Evolutionary conservation across 768 basidiomycete species (phyloP).

Genomic region (Trametes punicea): DNA sequence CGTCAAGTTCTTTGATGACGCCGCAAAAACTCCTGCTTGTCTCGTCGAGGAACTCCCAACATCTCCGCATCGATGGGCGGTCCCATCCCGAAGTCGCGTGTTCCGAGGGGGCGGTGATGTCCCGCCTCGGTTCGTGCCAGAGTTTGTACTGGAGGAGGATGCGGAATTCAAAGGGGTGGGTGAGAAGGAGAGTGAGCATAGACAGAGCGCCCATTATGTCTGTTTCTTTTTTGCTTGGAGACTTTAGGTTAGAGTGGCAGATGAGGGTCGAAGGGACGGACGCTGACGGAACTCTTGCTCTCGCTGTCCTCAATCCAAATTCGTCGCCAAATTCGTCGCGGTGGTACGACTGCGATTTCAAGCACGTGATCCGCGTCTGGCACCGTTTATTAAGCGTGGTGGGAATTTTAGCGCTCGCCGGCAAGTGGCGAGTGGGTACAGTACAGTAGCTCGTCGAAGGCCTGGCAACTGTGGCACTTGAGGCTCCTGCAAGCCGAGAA

Average conservation of each 20-base stretch:
- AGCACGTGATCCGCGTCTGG: constrained; percentile 4
- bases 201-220: constrained; percentile 50
- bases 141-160: constrained; percentile 80
- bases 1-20: constrained; percentile 95
- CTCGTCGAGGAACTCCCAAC: constrained; percentile 86
- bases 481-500: too few species aligned
- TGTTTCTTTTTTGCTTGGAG: not conserved
- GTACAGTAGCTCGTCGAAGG: too few species aligned
- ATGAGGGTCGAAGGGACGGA: not conserved
- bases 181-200: constrained; percentile 66
- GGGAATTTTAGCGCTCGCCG: too few species aligned
- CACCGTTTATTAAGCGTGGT: too few species aligned
- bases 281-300: not conserved
- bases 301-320: too few species aligned
- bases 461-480: too few species aligned
- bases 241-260: not conserved
- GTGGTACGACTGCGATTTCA: constrained; percentile 8
- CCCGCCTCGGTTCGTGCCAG: constrained; percentile 77
- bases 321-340: not conserved
- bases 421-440: too few species aligned
- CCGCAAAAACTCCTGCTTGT: constrained; percentile 89
- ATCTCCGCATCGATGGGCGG: constrained; percentile 78
- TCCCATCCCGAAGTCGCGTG: constrained; percentile 84
- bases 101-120: constrained; percentile 74
- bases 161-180: constrained; percentile 82